These are phyloP conservation scores for Candida railenensis DNA, from an alignment of 805 yeast genomes.

Conservation along the genomic window DNA sequence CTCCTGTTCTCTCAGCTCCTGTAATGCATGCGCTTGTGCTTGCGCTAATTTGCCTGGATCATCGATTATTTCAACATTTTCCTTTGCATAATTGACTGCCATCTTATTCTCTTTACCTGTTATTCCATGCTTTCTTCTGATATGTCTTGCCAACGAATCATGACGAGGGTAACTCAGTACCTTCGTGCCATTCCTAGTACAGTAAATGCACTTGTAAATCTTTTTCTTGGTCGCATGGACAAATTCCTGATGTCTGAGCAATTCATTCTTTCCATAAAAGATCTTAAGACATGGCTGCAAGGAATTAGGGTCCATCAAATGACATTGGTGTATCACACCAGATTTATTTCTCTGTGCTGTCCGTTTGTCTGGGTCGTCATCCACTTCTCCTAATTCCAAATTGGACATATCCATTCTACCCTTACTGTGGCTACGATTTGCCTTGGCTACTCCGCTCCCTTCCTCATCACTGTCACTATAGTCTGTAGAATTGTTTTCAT, in stretches of 20 bases:
- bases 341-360: slow-evolving; percentile 9
- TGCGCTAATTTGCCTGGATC: slow-evolving; percentile 19
- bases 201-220: slow-evolving; percentile 40
- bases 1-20: neutral
- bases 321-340: slow-evolving; percentile 42
- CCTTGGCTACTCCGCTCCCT: neutral
- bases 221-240: slow-evolving; percentile 45
- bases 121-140: slow-evolving; percentile 42
- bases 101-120: slow-evolving; percentile 44
- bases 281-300: slow-evolving; percentile 35
- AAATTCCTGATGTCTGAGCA: slow-evolving; percentile 44
- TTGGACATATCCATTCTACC: slow-evolving; percentile 1
- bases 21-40: slow-evolving; percentile 6
- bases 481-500: slow-evolving; percentile 4
- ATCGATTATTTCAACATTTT: slow-evolving; percentile 38
- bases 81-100: slow-evolving; percentile 45
- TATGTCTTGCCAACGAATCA: slow-evolving; percentile 44
- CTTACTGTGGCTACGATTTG: slow-evolving; percentile 5
- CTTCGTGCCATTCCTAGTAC: slow-evolving; percentile 31
- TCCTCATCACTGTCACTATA: slow-evolving; percentile 7
- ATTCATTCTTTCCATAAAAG: slow-evolving; percentile 44
- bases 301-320: slow-evolving; percentile 32
- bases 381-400: slow-evolving; percentile 10
- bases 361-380: slow-evolving; percentile 8
- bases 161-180: slow-evolving; percentile 44